These are phyloP conservation scores for Agapanthus africanus DNA, from an alignment of 106 monocot genomes.

Conservation along the genomic window DNA sequence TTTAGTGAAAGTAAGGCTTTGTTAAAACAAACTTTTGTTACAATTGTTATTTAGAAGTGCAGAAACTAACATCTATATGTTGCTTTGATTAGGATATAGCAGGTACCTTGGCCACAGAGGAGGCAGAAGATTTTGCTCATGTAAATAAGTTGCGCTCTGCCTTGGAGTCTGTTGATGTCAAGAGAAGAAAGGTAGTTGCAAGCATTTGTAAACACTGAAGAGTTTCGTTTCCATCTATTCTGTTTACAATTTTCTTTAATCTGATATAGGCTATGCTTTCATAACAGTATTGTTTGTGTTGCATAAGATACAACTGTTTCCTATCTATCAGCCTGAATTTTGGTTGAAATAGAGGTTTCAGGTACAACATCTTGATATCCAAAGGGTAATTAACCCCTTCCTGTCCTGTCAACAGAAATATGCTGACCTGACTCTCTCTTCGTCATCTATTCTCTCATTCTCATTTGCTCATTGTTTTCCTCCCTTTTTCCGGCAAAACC, in stretches of 20 bases:
- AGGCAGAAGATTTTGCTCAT: slow-evolving; percentile 62
- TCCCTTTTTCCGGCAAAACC: too few relatives aligned
- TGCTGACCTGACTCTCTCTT: background rate
- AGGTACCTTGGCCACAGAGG: slow-evolving; percentile 93
- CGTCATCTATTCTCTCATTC: too few relatives aligned
- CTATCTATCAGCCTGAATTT: background rate
- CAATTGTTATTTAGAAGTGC: too few relatives aligned
- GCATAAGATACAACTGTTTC: background rate
- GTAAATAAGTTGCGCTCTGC: slow-evolving; percentile 92
- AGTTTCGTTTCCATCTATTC: background rate
- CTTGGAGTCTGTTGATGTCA: slow-evolving; percentile 95
- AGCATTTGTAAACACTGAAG: background rate
- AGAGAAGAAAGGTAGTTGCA: slow-evolving; percentile 75
- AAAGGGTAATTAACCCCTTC: background rate
- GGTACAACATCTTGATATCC: background rate
- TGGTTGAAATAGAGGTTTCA: too few relatives aligned
- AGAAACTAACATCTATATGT: background rate
- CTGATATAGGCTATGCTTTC: background rate
- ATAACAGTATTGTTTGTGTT: background rate
- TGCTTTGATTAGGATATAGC: slow-evolving; percentile 79
- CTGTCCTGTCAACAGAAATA: background rate
- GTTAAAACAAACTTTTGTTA: too few relatives aligned
- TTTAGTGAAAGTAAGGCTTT: too few relatives aligned
- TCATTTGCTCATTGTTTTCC: too few relatives aligned
- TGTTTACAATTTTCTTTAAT: background rate